Conservation (phyloP, 176 grass and related monocot genomes). For the Poa pratensis region DNA sequence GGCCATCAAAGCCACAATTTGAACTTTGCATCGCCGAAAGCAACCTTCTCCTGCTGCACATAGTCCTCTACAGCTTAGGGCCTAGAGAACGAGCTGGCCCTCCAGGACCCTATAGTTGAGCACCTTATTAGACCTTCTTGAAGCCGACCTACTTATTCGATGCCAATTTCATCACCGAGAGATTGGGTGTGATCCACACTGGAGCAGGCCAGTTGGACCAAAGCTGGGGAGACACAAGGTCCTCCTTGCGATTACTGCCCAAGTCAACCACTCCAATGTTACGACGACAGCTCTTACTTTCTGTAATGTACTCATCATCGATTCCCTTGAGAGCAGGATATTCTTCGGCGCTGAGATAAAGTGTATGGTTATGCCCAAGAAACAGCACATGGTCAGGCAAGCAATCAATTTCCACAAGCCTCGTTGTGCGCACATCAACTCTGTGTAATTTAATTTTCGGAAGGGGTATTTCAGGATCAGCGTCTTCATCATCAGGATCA, state of each 20-base stretch:
- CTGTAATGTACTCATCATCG: background rate
- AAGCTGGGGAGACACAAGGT: conserved; percentile 2
- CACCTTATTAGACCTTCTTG: background rate
- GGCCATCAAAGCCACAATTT: background rate
- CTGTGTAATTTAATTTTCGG: background rate
- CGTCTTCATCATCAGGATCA: background rate
- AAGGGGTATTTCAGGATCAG: background rate
- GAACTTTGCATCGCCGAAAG: background rate
- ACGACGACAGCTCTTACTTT: background rate
- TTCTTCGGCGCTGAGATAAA: background rate
- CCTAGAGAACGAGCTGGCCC: no score
- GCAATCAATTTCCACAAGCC: conserved; percentile 3
- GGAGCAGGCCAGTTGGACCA: conserved; percentile 11
- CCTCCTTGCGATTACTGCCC: background rate
- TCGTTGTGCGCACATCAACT: background rate
- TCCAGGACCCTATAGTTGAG: background rate
- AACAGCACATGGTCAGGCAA: conserved; percentile 5
- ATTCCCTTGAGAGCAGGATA: background rate
- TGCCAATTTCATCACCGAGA: background rate
- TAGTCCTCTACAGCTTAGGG: background rate
- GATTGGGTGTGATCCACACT: background rate
- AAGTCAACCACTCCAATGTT: background rate
- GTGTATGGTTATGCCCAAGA: background rate
- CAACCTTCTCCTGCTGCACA: background rate
- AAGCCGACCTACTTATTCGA: background rate